These are phyloP conservation scores for Fusarium praegraminearum DNA, from an alignment of 2,329 filamentous ascomycete species.

Conservation along the genomic window DNA sequence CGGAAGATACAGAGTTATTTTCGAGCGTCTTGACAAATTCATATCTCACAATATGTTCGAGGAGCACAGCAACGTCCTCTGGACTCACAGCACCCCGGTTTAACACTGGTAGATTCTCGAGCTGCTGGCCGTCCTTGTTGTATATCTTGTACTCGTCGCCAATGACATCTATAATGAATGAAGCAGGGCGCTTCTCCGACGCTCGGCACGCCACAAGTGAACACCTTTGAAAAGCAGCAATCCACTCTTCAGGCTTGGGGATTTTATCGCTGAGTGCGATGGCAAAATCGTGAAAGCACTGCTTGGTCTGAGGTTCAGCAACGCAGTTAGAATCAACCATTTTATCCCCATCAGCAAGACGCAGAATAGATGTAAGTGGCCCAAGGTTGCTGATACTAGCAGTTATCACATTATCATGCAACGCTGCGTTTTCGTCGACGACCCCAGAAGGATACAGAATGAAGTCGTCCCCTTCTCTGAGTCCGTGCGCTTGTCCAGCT, in stretches of 20 bases:
- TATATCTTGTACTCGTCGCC: background rate
- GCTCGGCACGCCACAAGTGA: background rate
- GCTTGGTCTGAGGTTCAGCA: slow-evolving; percentile 1
- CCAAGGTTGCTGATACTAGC: background rate
- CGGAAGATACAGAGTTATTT: background rate
- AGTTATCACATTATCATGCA: background rate
- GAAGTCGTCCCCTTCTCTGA: slow-evolving; percentile 20
- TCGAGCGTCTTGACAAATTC: background rate
- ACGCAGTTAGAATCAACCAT: background rate
- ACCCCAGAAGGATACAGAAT: background rate
- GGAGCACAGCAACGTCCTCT: background rate
- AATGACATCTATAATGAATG: rapidly evolving
- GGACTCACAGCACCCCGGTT: background rate
- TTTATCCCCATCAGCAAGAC: rapidly evolving
- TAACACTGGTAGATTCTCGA: background rate
- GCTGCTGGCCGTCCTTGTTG: background rate
- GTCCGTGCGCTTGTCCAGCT: slow-evolving; percentile 20
- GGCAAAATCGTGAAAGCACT: background rate
- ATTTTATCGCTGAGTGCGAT: background rate
- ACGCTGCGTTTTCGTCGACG: background rate
- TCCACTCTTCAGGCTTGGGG: rapidly evolving
- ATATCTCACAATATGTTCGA: slow-evolving; percentile 16
- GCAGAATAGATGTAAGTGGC: background rate
- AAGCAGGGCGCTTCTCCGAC: too few species aligned
- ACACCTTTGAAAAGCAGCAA: background rate